Conservation (phyloP, 129 eudicot genomes). For the Silybum marianum region DNA sequence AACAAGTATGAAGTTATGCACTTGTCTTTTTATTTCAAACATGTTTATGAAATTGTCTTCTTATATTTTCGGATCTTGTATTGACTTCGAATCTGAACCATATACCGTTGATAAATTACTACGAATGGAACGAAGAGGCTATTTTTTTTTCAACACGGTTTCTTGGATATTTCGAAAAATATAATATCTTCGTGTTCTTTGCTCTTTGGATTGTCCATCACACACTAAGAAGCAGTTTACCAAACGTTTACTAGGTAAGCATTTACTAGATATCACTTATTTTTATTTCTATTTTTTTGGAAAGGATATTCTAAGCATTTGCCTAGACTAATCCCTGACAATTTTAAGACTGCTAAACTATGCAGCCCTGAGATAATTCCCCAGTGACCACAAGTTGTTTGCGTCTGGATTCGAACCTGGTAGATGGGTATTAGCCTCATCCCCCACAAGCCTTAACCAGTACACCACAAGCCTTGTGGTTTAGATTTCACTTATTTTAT, state of each 20-base stretch:
- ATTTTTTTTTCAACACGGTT: not conserved
- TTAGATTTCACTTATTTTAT: no score
- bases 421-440: no score
- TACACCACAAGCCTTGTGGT: no score
- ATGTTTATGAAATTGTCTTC: not conserved
- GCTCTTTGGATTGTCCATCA: not conserved
- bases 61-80: not conserved
- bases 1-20: slow-evolving; percentile 6
- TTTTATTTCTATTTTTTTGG: no score
- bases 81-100: not conserved
- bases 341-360: no score
- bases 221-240: not conserved
- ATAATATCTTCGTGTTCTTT: not conserved
- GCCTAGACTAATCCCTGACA: no score
- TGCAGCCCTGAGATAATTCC: no score
- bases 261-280: not conserved
- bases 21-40: slow-evolving; percentile 20
- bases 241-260: not conserved
- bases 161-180: not conserved
- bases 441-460: no score
- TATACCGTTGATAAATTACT: not conserved
- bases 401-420: no score
- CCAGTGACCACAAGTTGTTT: no score
- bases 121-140: not conserved
- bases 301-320: no score